Evolutionary conservation across 1,284 basidiomycete genomes (phyloP), one percentile per base, ranked within the genome.

Genomic region (Naganishia albida): DNA sequence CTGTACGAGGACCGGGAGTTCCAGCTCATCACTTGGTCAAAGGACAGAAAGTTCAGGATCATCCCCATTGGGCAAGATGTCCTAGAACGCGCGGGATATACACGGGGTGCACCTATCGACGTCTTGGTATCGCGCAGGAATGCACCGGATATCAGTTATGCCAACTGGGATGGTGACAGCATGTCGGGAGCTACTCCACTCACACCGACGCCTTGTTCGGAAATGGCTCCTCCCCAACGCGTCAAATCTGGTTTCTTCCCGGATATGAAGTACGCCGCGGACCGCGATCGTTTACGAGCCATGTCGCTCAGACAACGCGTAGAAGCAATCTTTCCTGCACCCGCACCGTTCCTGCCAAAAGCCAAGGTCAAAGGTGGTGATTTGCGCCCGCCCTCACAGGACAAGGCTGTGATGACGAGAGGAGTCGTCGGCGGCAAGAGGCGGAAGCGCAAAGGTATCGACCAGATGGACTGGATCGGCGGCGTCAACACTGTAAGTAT

Each of bases 21-120:
- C 76, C 93, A 96, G 75, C 83, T 99, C 2, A 91, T 99, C 56
- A 98, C 94, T 0, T 98, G 94, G 95, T 91, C 91, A 1, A 95
- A 94, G 77, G 96, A 98, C 74, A 86, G 92, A 49, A 95, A 90
- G 0, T 80, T 99, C 40, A 82, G 92, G 10, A 89, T 98, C 71
- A 97, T 93, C 91, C 93, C 93, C 0, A 83, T 98, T 4, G 85
- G 87, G 54, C 78, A 82, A 1, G 87, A 90, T 48, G 83, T 84
- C 28, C 86, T 90, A 80, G 83, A 75, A 65, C 67, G 66, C 20
- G 74, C 74, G 10, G 84, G 84, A 1, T 83, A 82, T 73, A 75
- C 77, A 26, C 80, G 79, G 18, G 82, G 83, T 20, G 73, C 74
- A 1, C 81, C 79, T 0, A 85, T 85, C 65, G 74, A 80, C 25